Evolutionary conservation across 1,139 yeast genomes (phyloP).

Genomic region (Lodderomyces elongisporus): DNA sequence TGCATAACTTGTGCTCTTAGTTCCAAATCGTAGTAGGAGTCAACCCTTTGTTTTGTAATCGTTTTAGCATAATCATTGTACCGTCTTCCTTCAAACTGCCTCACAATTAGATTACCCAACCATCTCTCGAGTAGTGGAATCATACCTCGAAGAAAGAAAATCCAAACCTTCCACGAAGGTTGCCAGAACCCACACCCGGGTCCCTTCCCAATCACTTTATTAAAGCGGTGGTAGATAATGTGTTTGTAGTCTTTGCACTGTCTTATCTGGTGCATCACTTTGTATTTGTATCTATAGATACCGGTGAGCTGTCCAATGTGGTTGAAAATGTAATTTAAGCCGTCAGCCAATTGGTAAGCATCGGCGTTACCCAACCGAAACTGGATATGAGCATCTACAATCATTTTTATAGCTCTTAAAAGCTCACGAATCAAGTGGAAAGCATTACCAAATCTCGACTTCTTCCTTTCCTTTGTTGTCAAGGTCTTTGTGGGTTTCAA

Average conservation of each 20-base stretch:
- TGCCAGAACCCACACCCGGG: conserved; percentile 99
- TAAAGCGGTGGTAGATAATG: conserved; percentile 78
- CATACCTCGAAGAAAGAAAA: conserved; percentile 87
- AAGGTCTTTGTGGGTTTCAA: conserved; percentile 93
- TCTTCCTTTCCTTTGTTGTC: conserved; percentile 93
- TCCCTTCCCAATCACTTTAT: conserved; percentile 83
- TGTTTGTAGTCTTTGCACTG: conserved; percentile 95
- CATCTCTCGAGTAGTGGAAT: conserved; percentile 90
- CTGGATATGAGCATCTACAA: conserved; percentile 94
- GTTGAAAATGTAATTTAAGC: conserved; percentile 80
- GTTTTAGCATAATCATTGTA: conserved; percentile 91
- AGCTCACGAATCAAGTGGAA: conserved; percentile 92
- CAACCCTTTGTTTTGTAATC: conserved; percentile 91
- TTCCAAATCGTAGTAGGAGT: conserved; percentile 91
- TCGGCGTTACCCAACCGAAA: conserved; percentile 86
- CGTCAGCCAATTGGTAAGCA: conserved; percentile 93
- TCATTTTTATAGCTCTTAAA: conserved; percentile 68
- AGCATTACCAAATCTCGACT: conserved; percentile 94
- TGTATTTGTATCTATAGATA: conserved; percentile 91
- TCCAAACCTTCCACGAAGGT: conserved; percentile 98
- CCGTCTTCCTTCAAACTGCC: conserved; percentile 95
- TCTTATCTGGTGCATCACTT: conserved; percentile 96
- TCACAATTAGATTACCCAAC: conserved; percentile 84
- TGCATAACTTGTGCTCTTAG: conserved; percentile 92
- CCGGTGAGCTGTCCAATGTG: conserved; percentile 97